These are phyloP conservation scores for Cercospora sojina DNA, from an alignment of 2,329 filamentous ascomycete genomes.

Conservation along the genomic window DNA sequence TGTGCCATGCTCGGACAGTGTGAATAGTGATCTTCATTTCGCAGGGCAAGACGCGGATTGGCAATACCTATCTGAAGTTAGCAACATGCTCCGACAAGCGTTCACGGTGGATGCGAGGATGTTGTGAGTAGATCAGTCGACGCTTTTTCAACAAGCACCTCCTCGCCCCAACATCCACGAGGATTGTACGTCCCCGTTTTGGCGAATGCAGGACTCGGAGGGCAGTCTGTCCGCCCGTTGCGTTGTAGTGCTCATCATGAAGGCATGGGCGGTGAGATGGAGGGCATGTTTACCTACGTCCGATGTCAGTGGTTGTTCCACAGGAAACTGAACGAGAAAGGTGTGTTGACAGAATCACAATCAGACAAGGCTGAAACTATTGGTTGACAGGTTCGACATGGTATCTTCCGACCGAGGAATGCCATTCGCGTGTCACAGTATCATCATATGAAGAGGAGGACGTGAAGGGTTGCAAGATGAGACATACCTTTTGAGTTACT, in stretches of 20 bases:
- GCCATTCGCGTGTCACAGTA: constrained; percentile 58
- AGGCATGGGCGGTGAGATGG: constrained; percentile 29
- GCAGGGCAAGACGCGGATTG: not conserved
- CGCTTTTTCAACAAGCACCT: constrained; percentile 68
- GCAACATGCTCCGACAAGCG: constrained; percentile 6
- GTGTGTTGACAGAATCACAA: constrained; percentile 27
- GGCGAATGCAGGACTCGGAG: constrained; percentile 52
- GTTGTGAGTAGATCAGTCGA: constrained; percentile 55
- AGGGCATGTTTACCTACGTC: constrained; percentile 25
- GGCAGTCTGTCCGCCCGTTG: constrained; percentile 67
- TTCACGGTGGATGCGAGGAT: constrained; percentile 3
- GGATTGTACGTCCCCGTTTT: constrained; percentile 63
- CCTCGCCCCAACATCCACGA: constrained; percentile 56
- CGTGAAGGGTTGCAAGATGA: not conserved
- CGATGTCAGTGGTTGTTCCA: constrained; percentile 36
- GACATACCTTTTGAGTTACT: constrained; percentile 24
- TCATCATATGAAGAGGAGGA: constrained; percentile 53
- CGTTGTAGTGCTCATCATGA: constrained; percentile 65
- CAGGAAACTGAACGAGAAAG: constrained; percentile 19
- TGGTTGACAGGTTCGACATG: constrained; percentile 61
- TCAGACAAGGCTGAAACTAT: constrained; percentile 74
- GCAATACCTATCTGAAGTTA: constrained; percentile 28
- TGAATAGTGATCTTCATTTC: constrained; percentile 68
- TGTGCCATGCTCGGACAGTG: constrained; percentile 64
- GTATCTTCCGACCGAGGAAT: constrained; percentile 66